Evolutionary conservation across 1,284 basidiomycete genomes (phyloP).

Genomic region (Boletus sp.): DNA sequence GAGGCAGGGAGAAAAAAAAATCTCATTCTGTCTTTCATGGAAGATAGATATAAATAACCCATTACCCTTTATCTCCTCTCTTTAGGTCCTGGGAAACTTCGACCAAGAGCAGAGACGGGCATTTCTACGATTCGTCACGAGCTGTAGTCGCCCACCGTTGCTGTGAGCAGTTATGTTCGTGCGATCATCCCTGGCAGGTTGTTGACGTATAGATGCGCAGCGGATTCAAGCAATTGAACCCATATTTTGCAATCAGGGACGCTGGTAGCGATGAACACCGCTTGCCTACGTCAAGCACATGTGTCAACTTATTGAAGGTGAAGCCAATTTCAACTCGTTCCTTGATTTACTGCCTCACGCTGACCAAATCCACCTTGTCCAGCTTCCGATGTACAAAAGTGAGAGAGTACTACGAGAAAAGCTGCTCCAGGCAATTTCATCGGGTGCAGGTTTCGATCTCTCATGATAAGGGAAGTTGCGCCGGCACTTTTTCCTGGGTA

Average conservation of each 20-base stretch:
- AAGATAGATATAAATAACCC: not conserved
- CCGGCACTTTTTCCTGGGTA: not conserved
- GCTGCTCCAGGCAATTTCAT: constrained; percentile 80
- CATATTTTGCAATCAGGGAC: constrained; percentile 82
- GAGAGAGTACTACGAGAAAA: constrained; percentile 67
- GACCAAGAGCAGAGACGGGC: constrained; percentile 67
- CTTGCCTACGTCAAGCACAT: constrained; percentile 79
- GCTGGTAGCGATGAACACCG: constrained; percentile 69
- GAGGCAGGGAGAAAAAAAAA: not conserved
- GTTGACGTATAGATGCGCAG: constrained; percentile 33
- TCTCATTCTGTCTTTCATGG: not conserved
- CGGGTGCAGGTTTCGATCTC: constrained; percentile 86
- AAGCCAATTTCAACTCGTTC: not conserved
- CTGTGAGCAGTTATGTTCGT: constrained; percentile 46
- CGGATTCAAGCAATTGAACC: constrained; percentile 85
- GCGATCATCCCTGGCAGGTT: not conserved
- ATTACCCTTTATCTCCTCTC: constrained; percentile 4
- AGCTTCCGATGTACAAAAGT: constrained; percentile 69
- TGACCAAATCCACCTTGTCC: constrained; percentile 4
- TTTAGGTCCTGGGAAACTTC: constrained; percentile 68
- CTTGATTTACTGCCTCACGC: not conserved
- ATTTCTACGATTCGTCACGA: constrained; percentile 85
- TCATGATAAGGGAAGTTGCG: constrained; percentile 44
- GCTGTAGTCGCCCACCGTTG: constrained; percentile 83
- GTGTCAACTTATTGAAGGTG: constrained; percentile 84